Evolutionary conservation across 352 stramenopile genomes (phyloP).

Genomic region (Phytophthora citricola): DNA sequence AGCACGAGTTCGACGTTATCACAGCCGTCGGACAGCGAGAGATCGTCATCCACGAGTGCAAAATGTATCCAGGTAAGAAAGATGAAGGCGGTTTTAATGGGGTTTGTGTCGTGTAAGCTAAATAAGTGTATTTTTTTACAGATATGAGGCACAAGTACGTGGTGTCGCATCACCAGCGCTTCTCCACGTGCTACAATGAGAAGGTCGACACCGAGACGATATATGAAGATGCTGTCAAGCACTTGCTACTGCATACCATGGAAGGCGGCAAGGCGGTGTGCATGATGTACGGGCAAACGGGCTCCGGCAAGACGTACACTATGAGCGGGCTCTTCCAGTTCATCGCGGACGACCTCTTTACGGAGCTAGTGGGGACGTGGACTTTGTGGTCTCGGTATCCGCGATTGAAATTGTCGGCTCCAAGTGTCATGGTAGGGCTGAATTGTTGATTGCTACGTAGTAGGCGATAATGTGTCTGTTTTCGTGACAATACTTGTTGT

Average conservation of each 20-base stretch:
- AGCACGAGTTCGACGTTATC: slow-evolving; percentile 91
- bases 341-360: slow-evolving; percentile 75
- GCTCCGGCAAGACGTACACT: slow-evolving; percentile 81
- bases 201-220: slow-evolving; percentile 76
- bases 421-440: slow-evolving; percentile 62
- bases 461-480: too few relatives aligned
- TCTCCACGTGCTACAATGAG: slow-evolving; percentile 83
- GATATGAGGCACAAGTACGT: slow-evolving; percentile 92
- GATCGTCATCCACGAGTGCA: slow-evolving; percentile 90
- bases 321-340: slow-evolving; percentile 88
- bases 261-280: slow-evolving; percentile 74
- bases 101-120: not conserved
- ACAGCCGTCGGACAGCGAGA: slow-evolving; percentile 59
- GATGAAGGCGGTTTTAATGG: not conserved
- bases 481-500: not conserved
- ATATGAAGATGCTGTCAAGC: slow-evolving; percentile 69
- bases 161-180: slow-evolving; percentile 74
- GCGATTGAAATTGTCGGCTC: slow-evolving; percentile 69
- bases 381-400: slow-evolving; percentile 56
- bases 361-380: slow-evolving; percentile 51
- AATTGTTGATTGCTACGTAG: too few relatives aligned
- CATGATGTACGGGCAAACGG: slow-evolving; percentile 85
- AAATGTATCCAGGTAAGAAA: slow-evolving; percentile 80
- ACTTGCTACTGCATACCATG: slow-evolving; percentile 75
- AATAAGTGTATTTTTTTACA: slow-evolving; percentile 5